Base-by-base conservation (phyloP, 2,329 filamentous ascomycete genomes). In the Aspergillus puulaauensis region DNA sequence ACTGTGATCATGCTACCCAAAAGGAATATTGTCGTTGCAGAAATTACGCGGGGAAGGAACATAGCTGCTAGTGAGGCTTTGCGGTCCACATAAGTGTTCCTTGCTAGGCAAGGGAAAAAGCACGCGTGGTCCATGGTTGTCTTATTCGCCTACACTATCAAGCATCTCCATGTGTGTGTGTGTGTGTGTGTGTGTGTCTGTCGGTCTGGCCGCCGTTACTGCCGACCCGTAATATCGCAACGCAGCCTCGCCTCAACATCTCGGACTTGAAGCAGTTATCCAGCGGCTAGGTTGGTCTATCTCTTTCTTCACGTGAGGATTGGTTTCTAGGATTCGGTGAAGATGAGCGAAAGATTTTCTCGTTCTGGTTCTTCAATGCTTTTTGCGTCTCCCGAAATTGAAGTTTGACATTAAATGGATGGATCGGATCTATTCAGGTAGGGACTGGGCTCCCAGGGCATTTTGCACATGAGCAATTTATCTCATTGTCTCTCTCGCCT, bases 341-440 rank as follows among this genome's bases (percentile, higher is more conserved):
- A 46, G 31, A 37, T 46, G 41, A 46, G 41, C 51, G 41, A 53
- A 17, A 8, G 17, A 9, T 31, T 46, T 53, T 37, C 33, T 53
- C 24, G 35, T 52, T 45, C 51, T 33, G 40, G 14, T 53, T 46
- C 39, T 37, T 53, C 31, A 33, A 46, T 39, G 41, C 41, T 53
- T 53, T 31, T 44, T 53, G 19, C 24, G 12, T 17, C 21, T n/a
- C 12, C 9, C 24, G 44, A 31, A 46, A 21, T 15, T 37, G 35
- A 37, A n/a, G 35, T 37, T 37, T 37, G 35, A 37, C 35, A 37
- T 37, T 37, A 37, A 37, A 37, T 37, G 14, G 41, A 21, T 45
- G 21, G 41, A 23, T 37, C 21, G n/a, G 41, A 14, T 45, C 21
- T 27, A 45, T 45, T 31, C 23, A 31, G 44, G 24, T 6, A 12